A percentile compares a stretch with the other conserved stretches of the same genome.
Conservation (phyloP, 345 rosid species). For the Brassica juncea region DNA sequence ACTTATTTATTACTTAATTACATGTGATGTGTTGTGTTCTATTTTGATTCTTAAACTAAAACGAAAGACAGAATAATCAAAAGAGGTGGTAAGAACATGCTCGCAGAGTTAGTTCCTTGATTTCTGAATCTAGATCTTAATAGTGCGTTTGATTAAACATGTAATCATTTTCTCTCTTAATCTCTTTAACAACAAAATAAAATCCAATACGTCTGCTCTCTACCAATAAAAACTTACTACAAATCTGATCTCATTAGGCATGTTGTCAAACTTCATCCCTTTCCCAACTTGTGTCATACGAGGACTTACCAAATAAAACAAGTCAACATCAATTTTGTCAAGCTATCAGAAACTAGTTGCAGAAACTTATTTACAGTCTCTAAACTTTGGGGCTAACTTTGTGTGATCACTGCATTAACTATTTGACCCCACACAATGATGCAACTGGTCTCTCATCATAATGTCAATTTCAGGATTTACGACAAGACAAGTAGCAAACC, state of each 20-base stretch:
- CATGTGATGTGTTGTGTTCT: slow-evolving; percentile 36
- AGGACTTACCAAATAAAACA: slow-evolving; percentile 17
- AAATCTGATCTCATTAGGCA: slow-evolving; percentile 25
- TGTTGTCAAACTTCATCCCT: slow-evolving; percentile 32
- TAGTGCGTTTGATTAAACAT: not conserved
- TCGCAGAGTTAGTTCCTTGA: slow-evolving; percentile 51
- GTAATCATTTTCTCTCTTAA: not conserved
- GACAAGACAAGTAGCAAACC: slow-evolving; percentile 38
- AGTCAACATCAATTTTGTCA: slow-evolving; percentile 34
- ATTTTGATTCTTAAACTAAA: not conserved
- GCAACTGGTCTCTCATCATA: slow-evolving; percentile 33
- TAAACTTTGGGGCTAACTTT: slow-evolving; percentile 4
- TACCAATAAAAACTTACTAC: slow-evolving; percentile 16
- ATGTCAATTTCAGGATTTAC: slow-evolving; percentile 31
- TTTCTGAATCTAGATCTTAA: slow-evolving; percentile 44
- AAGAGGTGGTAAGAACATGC: slow-evolving; percentile 60
- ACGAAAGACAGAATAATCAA: slow-evolving; percentile 6
- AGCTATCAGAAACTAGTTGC: slow-evolving; percentile 12
- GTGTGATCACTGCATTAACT: slow-evolving; percentile 26
- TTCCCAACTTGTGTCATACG: slow-evolving; percentile 40
- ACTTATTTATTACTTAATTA: slow-evolving; percentile 27
- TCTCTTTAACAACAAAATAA: not conserved
- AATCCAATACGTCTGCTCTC: slow-evolving; percentile 2
- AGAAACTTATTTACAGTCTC: not conserved
- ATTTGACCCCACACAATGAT: slow-evolving; percentile 29